Base-by-base conservation (phyloP, 106 monocot genomes). In the Allium fistulosum region DNA sequence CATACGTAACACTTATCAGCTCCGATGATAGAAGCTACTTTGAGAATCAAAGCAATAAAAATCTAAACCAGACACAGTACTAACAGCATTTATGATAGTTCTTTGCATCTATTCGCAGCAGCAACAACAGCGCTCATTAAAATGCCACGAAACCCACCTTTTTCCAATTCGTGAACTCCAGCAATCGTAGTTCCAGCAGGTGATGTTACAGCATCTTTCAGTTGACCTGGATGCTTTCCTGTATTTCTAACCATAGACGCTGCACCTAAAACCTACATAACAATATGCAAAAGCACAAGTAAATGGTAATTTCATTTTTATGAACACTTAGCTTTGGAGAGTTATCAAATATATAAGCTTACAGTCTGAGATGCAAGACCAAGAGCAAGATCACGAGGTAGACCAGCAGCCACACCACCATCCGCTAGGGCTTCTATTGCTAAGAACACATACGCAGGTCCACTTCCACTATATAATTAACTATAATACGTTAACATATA, bases 331-430 rank as follows among this genome's bases (percentile, higher is more conserved):
- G 37, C 37, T 37, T 37, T 37, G 37, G 37, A 37, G 37, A 37
- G 37, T 37, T 37, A 37, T 37, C 37, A 37, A 37, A 48, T 17
- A 8, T 28, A 28, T n/a, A 66, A 59, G 86, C 84, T 74, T 82
- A 97, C 97, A 9, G 92, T 92, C 62, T 97, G 97, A 70, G 92
- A 87, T 70, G 97, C 97, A 11, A 97, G 82, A 73, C 87, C 80
- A 63, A 89, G 87, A 50, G 97, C 86, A 82, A 97, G 88, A 64
- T 97, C 86, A 46, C 97, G 79, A 53, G 97, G 88, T 77, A 97
- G 89, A 68, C 97, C 97, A 82, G 92, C 97, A 79, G 92, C 97
- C 26, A 97, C 97, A 59, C 97, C 97, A 49, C 97, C 97, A 87
- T 97, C 97, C 62, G 97, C 97, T 82, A 97, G 14, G 51, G 97